Conservation (phyloP, 345 rosid genomes). For the Eucalyptus marginata region DNA sequence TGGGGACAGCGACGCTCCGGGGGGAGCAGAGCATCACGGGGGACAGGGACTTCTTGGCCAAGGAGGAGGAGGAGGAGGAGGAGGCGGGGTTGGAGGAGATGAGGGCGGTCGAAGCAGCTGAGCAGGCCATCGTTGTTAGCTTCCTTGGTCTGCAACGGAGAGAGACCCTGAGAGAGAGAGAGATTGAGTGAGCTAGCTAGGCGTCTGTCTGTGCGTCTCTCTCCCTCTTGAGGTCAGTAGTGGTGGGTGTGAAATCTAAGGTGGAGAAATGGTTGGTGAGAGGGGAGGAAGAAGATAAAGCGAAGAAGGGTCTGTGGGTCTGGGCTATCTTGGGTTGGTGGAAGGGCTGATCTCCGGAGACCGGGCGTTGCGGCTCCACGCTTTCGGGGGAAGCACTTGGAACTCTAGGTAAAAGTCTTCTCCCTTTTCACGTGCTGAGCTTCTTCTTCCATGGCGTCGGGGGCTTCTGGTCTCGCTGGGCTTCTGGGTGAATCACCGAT, state of each 20-base stretch:
- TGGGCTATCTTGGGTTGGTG: not conserved
- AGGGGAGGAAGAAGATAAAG: not conserved
- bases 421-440: not conserved
- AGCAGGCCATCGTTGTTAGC: constrained; percentile 42
- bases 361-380: not conserved
- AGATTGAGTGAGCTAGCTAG: not conserved
- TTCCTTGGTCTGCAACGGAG: not conserved
- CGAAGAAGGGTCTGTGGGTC: not conserved
- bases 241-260: constrained; percentile 1
- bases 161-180: not conserved
- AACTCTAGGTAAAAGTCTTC: not conserved
- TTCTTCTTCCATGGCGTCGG: not conserved
- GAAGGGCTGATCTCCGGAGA: not conserved
- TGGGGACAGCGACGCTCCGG: constrained; percentile 26
- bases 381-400: not conserved
- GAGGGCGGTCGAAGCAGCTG: constrained; percentile 51
- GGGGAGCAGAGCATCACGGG: constrained; percentile 13
- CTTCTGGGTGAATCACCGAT: not conserved
- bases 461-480: not conserved
- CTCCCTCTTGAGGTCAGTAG: not conserved
- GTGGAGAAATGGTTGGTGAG: constrained; percentile 9
- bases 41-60: constrained; percentile 15
- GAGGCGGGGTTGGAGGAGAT: constrained; percentile 34
- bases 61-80: constrained; percentile 6
- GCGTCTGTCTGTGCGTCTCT: not conserved